Evolutionary conservation across 1,284 basidiomycete species (phyloP), one percentile per base, ranked within the genome.

Genomic region (Athelia psychrophila): DNA sequence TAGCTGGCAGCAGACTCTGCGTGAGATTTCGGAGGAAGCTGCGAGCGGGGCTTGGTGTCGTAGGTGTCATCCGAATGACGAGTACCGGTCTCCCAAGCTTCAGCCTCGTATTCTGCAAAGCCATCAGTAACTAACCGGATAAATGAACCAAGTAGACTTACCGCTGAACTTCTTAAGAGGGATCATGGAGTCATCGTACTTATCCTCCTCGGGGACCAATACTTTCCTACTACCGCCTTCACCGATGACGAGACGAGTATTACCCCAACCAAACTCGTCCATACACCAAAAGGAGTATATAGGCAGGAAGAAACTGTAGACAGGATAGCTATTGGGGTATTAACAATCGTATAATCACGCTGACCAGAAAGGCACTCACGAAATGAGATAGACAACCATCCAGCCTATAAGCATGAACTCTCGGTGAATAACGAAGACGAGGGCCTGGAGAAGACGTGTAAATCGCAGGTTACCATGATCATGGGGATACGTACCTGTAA

Each of bases 221-320:
- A 99, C 85, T 73, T 97, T 98, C 83, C 96, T 97, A 65, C 95
- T 92, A 65, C 88, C 93, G 55, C 95, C 95, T 68, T 99, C 96
- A 51, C 95, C 95, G 53, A 98, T 89, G 57, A 99, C 95, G 50
- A 98, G 80, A 77, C 95, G 92, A 15, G 93, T 95, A 68, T 92
- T 95, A 82, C 95, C 96, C 95, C 95, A 98, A 67, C 88, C 88
- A 74, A 98, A 98, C 72, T 97, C 95, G 69, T 98, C 95, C 94
- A 98, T 97, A 69, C 92, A 92, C 96, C 96, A 99, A 86, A 98
- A 98, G 1, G 95, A 96, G 72, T 98, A 98, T 47, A 98, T 74
- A 0, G 96, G 96, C n/a, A 99, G 75, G 82, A 97, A 90, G 84
- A 98, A 98, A 61, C 90, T 93, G 80, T 95, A 98, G 30, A 98